These are phyloP conservation scores for Globisporangium viniferum DNA, from an alignment of 352 stramenopile species.

Conservation along the genomic window DNA sequence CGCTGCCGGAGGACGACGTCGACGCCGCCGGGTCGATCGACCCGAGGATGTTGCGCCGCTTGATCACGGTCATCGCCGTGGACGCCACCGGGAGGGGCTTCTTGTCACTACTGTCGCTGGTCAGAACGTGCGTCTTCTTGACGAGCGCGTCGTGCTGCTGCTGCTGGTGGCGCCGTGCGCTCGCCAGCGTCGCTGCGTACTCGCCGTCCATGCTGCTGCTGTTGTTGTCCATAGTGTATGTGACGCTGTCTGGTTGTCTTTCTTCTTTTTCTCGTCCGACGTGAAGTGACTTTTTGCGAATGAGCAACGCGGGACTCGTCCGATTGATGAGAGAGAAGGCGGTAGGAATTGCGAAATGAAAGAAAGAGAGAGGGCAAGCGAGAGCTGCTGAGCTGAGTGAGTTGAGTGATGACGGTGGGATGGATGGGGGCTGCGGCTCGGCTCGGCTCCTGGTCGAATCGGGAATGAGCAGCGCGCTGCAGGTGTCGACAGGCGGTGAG, in stretches of 20 bases:
- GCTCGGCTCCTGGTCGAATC: no score
- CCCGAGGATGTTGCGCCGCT: slow-evolving; percentile 2
- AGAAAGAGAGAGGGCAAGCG: no score
- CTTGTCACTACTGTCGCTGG: neutral
- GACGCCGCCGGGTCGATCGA: neutral
- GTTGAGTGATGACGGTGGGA: no score
- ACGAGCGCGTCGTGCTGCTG: neutral
- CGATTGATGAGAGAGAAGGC: neutral
- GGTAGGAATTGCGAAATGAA: neutral
- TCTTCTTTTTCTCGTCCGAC: neutral
- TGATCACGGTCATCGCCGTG: neutral
- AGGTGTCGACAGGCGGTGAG: no score
- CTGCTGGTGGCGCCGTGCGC: neutral
- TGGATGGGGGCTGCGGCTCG: no score
- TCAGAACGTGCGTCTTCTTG: neutral
- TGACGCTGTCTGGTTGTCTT: neutral
- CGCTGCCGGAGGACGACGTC: neutral
- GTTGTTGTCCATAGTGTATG: neutral
- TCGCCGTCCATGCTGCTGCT: neutral
- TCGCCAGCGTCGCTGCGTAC: neutral
- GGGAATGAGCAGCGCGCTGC: no score
- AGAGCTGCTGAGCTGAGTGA: no score
- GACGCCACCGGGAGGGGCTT: neutral
- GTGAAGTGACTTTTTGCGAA: neutral
- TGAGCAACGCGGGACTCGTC: neutral